These are phyloP conservation scores for Cymodocea nodosa DNA, from an alignment of 116 monocot species.

Conservation along the genomic window DNA sequence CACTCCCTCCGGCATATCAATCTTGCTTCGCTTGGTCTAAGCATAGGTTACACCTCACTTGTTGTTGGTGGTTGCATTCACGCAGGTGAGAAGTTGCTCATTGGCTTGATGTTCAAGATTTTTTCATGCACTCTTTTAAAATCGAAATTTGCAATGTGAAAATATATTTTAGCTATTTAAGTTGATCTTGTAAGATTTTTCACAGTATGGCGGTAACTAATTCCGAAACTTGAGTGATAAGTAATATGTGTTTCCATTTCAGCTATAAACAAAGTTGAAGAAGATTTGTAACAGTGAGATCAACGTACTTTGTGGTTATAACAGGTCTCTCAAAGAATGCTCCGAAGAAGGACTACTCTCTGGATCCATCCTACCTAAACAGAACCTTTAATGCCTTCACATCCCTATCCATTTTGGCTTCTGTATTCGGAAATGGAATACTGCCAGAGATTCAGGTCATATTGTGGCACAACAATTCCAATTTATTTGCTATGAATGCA, in stretches of 20 bases:
- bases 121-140: no score
- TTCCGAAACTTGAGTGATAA: no score
- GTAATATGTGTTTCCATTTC: no score
- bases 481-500: not conserved
- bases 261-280: no score
- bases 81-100: constrained; percentile 24
- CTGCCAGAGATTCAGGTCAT: constrained; percentile 75
- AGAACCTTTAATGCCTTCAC: constrained; percentile 50
- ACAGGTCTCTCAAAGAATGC: constrained; percentile 37
- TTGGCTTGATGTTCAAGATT: not conserved
- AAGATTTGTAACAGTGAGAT: no score
- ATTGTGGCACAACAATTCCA: not conserved
- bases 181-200: no score
- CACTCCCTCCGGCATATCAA: constrained; percentile 77
- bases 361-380: constrained; percentile 33
- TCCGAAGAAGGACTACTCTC: constrained; percentile 47
- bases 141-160: not conserved
- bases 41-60: constrained; percentile 53
- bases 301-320: no score
- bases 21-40: constrained; percentile 50
- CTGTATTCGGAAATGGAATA: constrained; percentile 69
- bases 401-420: constrained; percentile 65
- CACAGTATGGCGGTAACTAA: not conserved
- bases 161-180: not conserved
- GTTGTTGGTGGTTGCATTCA: constrained; percentile 48